These are phyloP conservation scores for Malus hybrid DNA, from an alignment of 331 rosid species.

Conservation along the genomic window DNA sequence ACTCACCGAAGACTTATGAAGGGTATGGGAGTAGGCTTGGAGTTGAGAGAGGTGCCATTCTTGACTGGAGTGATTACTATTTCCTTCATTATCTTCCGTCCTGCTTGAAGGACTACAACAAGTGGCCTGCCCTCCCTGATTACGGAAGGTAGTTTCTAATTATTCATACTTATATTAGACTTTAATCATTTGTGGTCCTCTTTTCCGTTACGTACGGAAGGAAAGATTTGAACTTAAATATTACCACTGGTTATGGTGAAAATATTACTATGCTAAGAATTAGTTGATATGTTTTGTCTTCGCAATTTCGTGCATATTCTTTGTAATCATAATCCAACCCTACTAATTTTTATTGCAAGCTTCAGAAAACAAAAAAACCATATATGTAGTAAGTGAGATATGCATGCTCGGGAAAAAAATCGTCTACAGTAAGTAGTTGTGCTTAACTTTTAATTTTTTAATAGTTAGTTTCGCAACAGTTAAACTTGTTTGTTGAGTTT, in stretches of 20 bases:
- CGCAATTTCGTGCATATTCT: background rate
- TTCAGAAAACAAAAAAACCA: background rate
- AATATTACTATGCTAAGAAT: background rate
- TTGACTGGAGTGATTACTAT: constrained; percentile 55
- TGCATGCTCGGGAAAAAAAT: background rate
- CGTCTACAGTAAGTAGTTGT: background rate
- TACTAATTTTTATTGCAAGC: background rate
- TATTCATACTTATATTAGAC: background rate
- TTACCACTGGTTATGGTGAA: background rate
- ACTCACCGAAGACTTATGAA: constrained; percentile 46
- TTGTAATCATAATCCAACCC: background rate
- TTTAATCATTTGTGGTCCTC: background rate
- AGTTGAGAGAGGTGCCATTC: constrained; percentile 43
- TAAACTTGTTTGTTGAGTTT: too few species aligned
- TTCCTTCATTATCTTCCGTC: constrained; percentile 41
- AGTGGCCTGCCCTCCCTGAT: constrained; percentile 32
- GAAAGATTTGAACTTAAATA: background rate
- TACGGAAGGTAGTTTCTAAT: constrained; percentile 18
- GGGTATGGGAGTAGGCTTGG: constrained; percentile 56
- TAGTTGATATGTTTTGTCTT: background rate
- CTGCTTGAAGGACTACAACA: constrained; percentile 29
- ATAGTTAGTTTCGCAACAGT: background rate
- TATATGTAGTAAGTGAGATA: too few species aligned
- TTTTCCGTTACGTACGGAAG: background rate
- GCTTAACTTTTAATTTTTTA: background rate